phyloP scores from a whole-genome alignment of 148 eudicot species.

The Simmondsia chinensis region DNA sequence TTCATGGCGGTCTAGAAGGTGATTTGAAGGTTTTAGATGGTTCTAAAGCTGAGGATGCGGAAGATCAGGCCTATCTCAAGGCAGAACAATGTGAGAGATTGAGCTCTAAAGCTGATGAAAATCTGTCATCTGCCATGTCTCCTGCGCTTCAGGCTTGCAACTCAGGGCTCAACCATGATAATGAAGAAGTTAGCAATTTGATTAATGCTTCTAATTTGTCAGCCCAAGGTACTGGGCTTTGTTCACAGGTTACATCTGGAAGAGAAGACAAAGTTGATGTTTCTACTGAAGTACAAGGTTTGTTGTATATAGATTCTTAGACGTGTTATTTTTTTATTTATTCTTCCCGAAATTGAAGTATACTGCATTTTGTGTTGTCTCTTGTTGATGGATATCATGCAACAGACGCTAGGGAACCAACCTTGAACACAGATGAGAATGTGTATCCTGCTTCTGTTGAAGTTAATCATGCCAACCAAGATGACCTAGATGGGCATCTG shows the following conservation, averaged over 20 bases:
- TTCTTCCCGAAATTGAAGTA: no score
- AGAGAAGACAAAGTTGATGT: conserved; percentile 17
- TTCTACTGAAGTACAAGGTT: conserved; percentile 30
- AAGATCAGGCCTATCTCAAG: conserved; percentile 16
- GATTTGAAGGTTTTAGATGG: conserved; percentile 12
- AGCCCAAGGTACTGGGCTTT: conserved; percentile 10
- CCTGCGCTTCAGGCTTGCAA: conserved; percentile 47
- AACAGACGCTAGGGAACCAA: conserved; percentile 19
- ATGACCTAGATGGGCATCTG: conserved; percentile 15
- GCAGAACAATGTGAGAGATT: conserved; percentile 9
- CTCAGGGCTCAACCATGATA: conserved; percentile 19
- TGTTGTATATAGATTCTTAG: conserved; percentile 9
- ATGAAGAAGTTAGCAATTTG: conserved; percentile 16
- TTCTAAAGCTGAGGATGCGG: conserved; percentile 16
- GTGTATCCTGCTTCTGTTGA: conserved; percentile 16
- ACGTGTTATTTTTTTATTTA: neutral
- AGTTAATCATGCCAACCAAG: conserved; percentile 11
- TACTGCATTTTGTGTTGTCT: conserved; percentile 1
- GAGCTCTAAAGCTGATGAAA: conserved; percentile 12
- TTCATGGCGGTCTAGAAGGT: conserved; percentile 12
- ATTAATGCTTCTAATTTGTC: conserved; percentile 16
- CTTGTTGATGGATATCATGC: conserved; percentile 15
- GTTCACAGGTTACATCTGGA: conserved; percentile 12
- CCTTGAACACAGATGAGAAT: conserved; percentile 12
- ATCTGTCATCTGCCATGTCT: conserved; percentile 6